Base-by-base conservation (phyloP, 495 filamentous ascomycete species). In the Glonium stellatum region DNA sequence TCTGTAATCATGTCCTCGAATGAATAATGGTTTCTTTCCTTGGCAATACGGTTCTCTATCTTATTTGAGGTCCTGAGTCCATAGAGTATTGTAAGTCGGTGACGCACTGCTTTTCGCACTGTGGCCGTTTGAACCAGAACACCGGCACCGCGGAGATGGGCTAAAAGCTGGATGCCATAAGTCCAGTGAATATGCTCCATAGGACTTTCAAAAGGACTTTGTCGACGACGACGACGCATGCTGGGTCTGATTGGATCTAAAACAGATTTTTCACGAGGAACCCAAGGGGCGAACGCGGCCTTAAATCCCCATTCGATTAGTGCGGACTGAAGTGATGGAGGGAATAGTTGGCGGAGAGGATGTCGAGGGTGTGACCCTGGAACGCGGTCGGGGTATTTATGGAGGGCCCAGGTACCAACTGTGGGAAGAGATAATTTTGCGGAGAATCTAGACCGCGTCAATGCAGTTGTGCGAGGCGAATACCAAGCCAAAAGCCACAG, bases 261-360 rank as follows among this genome's bases (percentile, higher is more conserved):
- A 23, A 67, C 19, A 0, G 65, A 61, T 23, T 61, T 57, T 49
- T 67, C 65, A 4, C 36, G 41, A 9, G 57, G 37, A 0, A 53
- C 42, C 27, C 64, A 61, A 11, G 54, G 58, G 10, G 60, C 54
- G 13, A 63, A 47, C 10, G 57, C 61, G 22, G 61, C 54, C 11
- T 52, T 58, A 49, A 67, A 67, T 4, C 65, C 65, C 65, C 65
- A 67, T 11, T 64, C 42, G 19, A 67, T 53, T 11, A 67, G 35
- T 1, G 35, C 65, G n/a, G 60, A 51, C 21, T 61, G 65, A 39
- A 63, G 58, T 5, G 48, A 22, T 1, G 22, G 52, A 1, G 57
- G 57, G 22, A 64, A 64, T 12, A 67, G 49, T 34, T 58, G 25
- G 46, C 54, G 51, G 19, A 64, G 12, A 19, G 65, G 65, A 54